These are phyloP conservation scores for Garcileccinum viscosum DNA, from an alignment of 1,284 basidiomycete species.

Conservation along the genomic window DNA sequence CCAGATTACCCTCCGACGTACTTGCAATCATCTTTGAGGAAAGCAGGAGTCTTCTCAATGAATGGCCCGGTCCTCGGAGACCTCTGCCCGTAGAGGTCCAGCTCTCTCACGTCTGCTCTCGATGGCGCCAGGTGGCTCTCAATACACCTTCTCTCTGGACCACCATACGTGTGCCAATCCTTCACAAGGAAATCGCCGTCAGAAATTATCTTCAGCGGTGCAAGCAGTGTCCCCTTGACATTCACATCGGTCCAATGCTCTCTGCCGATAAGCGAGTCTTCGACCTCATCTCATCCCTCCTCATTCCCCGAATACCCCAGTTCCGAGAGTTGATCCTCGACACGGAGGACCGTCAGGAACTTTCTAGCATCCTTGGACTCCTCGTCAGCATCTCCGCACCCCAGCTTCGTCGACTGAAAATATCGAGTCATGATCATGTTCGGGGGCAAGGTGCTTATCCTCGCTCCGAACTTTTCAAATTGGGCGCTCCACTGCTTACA, in stretches of 20 bases:
- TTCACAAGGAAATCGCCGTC: conserved; percentile 38
- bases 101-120: conserved; percentile 39
- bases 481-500: conserved; percentile 35
- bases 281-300: conserved; percentile 34
- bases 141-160: conserved; percentile 40
- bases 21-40: conserved; percentile 42
- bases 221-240: conserved; percentile 38
- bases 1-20: conserved; percentile 38
- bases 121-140: conserved; percentile 41
- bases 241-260: conserved; percentile 37
- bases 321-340: conserved; percentile 40
- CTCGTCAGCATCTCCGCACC: conserved; percentile 33
- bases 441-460: conserved; percentile 36
- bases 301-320: conserved; percentile 38
- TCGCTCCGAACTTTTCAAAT: conserved; percentile 36
- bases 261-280: conserved; percentile 32
- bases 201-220: conserved; percentile 36
- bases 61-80: conserved; percentile 36
- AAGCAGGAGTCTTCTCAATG: conserved; percentile 34
- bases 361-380: conserved; percentile 30
- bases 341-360: conserved; percentile 39
- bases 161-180: conserved; percentile 39
- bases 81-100: conserved; percentile 41
- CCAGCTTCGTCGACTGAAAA: conserved; percentile 35
- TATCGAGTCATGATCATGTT: conserved; percentile 33